Percentiles rank a stretch among this genome's conserved stretches.
Conservation (phyloP, 345 rosid genomes). For the Theobroma cacao region DNA sequence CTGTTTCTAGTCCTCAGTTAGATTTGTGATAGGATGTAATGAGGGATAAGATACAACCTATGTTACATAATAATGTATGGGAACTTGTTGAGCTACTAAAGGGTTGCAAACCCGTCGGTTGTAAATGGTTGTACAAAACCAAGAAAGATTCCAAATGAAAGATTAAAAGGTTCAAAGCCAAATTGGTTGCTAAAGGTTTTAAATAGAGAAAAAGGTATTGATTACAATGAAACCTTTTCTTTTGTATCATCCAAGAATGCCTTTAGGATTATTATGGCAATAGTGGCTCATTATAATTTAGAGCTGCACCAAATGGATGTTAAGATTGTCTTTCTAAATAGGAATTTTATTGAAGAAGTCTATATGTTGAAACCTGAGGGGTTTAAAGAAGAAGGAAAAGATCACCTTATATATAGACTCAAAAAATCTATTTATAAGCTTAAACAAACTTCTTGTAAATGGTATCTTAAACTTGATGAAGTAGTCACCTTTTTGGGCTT, state of each 20-base stretch:
- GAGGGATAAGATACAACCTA: not conserved
- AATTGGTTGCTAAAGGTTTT: too few species aligned
- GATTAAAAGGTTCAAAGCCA: too few species aligned
- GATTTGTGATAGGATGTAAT: not conserved
- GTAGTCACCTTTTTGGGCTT: not conserved
- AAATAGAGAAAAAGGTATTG: not conserved
- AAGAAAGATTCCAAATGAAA: too few species aligned
- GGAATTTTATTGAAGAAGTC: not conserved
- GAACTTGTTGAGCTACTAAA: not conserved
- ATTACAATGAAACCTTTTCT: not conserved
- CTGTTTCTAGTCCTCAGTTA: not conserved
- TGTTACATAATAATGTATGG: not conserved
- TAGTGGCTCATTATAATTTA: not conserved
- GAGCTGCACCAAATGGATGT: not conserved
- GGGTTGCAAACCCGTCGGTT: not conserved
- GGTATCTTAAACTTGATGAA: not conserved
- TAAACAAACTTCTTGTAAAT: not conserved
- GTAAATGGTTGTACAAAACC: too few species aligned
- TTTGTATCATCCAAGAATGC: not conserved
- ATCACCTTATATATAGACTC: not conserved
- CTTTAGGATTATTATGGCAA: not conserved
- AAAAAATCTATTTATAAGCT: not conserved
- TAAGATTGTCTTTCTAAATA: not conserved
- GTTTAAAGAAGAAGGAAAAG: not conserved
- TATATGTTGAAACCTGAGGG: not conserved